Base-by-base conservation (phyloP, 2,329 filamentous ascomycete species). In the Fusarium musae region DNA sequence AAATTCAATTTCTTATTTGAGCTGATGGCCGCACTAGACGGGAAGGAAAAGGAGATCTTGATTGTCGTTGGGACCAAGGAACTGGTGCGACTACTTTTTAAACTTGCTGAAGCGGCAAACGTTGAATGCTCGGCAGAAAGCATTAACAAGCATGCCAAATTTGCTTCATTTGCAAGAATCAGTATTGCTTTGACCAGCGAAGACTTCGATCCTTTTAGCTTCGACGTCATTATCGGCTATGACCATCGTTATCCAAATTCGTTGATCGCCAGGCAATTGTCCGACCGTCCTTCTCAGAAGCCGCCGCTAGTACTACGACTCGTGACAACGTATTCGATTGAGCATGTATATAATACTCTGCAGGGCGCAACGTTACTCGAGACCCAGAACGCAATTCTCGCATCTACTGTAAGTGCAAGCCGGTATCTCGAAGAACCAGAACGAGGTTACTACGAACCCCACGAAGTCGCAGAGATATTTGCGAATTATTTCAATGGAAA, bases 1-100 rank as follows among this genome's bases (percentile, higher is more conserved):
- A 92, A 92, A 73, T 89, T 88, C 73, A 85, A 84, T 37, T 92
- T 92, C 72, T 75, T 91, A 10, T 86, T 84, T 49, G 88, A 90
- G 69, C 81, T 92, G 9, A 53, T 74, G 64, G 39, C 65, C 17
- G 50, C 7, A 77, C 91, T 36, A 81, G 85, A 26, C 76, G 79
- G 81, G 21, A 78, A 81, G 17, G 82, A 85, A 16, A 85, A 83
- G 42, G 87, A 85, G 40, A 78, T 92, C 12, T 79, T 90, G 19
- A 84, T 92, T 30, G 76, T 92, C 16, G 87, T 84, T 13, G 86
- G 86, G 26, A 84, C 86, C 10, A 84, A 84, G 15, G 82, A 84
- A 36, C 80, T 89, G 11, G 79, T 89, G 44, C 85, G 87, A 36
- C 84, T 91, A 37, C 80, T 92, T 4, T 85, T 85, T 67, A 81